Evolutionary conservation across 1,284 basidiomycete species (phyloP), one percentile per base, ranked within the genome.

Genomic region (Trichosporon faecale): DNA sequence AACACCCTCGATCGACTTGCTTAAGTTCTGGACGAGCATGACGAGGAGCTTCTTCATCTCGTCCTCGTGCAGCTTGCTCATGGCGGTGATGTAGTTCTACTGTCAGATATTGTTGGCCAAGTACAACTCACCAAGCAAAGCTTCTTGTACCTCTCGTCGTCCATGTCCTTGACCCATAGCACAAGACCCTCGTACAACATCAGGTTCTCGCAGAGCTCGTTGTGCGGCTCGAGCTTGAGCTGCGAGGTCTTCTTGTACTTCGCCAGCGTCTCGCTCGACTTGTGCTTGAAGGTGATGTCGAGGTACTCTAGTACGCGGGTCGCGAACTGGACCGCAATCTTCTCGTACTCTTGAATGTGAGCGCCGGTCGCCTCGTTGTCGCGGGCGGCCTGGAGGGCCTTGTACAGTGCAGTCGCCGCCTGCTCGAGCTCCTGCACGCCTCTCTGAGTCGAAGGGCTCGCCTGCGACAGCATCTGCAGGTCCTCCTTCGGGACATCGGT

Each of bases 151-250:
- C 90, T 82, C 66, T 83, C 84, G 80, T 95, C 92, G 70, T 95
- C 94, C 89, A 97, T 95, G 84, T 99, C 96, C 80, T 95, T 95
- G 73, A 98, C 85, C 79, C 96, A 99, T 16, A 98, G 86, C 83
- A 98, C 89, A 64, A 99, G 81, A 1, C 95, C 95, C 64, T 91
- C 89, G 81, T 98, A 98, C 64, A 90, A 87, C 29, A 92, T 93
- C 11, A 98, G 87, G 78, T 92, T 91, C 31, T 87, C 86, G 78
- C 98, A 94, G 80, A 98, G 86, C 14, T 88, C 85, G 66, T 86
- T 85, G 80, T 96, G 94, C 5, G 87, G 85, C 8, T 86, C 80
- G 33, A 94, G 75, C 18, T 82, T 83, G 18, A 74, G 69, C 23
- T 73, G 68, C 63, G 75, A 74, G 11, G 37, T 31, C 12, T 37